Evolutionary conservation across 257 asterid species (phyloP).

Genomic region (Solanum chaucha): DNA sequence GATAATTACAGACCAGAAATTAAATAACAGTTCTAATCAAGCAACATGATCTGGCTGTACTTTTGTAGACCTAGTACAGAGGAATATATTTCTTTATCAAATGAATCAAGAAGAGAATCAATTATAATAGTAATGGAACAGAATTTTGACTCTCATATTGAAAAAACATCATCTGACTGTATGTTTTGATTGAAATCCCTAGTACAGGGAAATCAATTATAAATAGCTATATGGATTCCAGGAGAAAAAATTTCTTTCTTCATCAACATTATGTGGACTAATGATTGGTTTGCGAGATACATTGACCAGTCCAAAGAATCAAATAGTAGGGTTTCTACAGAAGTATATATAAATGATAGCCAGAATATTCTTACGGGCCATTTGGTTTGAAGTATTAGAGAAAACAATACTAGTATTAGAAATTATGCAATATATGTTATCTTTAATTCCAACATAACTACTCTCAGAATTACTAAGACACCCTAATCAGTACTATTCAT

Average conservation of each 20-base stretch:
- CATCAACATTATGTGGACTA: background rate
- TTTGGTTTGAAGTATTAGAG: background rate
- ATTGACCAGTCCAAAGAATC: background rate
- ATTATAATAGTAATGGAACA: background rate
- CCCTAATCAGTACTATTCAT: background rate
- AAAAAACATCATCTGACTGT: background rate
- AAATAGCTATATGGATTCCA: background rate
- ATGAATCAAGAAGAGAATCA: background rate
- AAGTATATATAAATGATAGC: background rate
- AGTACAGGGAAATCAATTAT: background rate
- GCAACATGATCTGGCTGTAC: background rate
- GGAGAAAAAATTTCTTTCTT: background rate
- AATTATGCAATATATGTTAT: background rate
- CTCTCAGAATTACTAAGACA: background rate
- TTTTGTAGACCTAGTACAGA: background rate
- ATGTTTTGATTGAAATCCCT: background rate
- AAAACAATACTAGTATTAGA: background rate
- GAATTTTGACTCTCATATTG: background rate
- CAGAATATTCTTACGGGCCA: background rate
- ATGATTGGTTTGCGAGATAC: background rate
- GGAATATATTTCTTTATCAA: background rate
- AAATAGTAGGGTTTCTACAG: background rate
- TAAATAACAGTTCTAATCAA: background rate
- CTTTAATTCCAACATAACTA: background rate
- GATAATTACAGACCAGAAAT: background rate